phyloP scores from a whole-genome alignment of 1,284 basidiomycete genomes.

The Ceratobasidium sp. region DNA sequence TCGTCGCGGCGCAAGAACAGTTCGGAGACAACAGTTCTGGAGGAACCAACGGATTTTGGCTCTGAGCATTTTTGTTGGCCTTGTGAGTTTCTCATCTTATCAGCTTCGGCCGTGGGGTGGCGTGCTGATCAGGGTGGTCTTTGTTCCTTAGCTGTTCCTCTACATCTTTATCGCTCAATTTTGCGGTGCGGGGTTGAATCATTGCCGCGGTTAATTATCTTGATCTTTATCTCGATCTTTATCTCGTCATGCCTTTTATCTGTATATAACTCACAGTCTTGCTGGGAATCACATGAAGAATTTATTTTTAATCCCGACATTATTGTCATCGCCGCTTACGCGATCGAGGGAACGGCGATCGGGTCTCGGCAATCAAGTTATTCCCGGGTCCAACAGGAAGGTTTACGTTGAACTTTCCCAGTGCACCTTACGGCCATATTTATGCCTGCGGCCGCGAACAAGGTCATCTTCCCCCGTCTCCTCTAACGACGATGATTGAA shows the following conservation, averaged over 20 bases:
- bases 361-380: conserved; percentile 24
- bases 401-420: conserved; percentile 28
- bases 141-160: conserved; percentile 69
- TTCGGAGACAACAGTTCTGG: conserved; percentile 98
- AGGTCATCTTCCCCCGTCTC: not conserved
- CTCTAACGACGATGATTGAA: conserved; percentile 15
- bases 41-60: conserved; percentile 85
- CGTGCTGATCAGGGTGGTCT: conserved; percentile 1
- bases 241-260: conserved; percentile 16
- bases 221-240: conserved; percentile 12
- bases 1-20: conserved; percentile 87
- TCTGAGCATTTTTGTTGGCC: conserved; percentile 77
- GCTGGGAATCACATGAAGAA: conserved; percentile 30
- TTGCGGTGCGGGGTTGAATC: conserved; percentile 83
- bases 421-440: not conserved
- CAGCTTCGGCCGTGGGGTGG: conserved; percentile 30
- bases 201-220: conserved; percentile 61
- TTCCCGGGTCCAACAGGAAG: not conserved
- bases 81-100: conserved; percentile 69
- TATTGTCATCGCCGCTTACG: not conserved
- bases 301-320: not conserved
- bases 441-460: not conserved
- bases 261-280: conserved; percentile 12
- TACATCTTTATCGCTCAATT: conserved; percentile 89
- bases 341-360: not conserved